Evolutionary conservation across 441 rosid species (phyloP).

Genomic region (Francoa sonchifolia): DNA sequence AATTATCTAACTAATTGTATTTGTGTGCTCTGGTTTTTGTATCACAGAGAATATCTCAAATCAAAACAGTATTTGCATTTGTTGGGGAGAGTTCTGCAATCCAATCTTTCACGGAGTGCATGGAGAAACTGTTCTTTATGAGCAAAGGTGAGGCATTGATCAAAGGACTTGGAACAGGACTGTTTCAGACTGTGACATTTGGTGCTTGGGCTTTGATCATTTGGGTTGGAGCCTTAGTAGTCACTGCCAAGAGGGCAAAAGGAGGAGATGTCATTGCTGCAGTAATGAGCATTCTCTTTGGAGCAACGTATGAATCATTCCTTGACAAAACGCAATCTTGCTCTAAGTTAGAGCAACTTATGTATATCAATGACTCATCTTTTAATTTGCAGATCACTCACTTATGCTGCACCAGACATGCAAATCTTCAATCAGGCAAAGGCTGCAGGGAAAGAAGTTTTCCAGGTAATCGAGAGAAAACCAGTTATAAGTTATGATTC

Average conservation of each 20-base stretch:
- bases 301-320: conserved; percentile 35
- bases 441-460: conserved; percentile 53
- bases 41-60: conserved; percentile 39
- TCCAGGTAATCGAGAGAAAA: conserved; percentile 36
- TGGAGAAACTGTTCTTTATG: conserved; percentile 27
- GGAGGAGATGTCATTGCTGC: conserved; percentile 52
- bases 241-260: conserved; percentile 24
- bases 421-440: conserved; percentile 56
- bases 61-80: conserved; percentile 54
- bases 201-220: conserved; percentile 50
- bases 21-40: not conserved
- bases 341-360: not conserved
- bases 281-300: conserved; percentile 55
- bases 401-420: conserved; percentile 61
- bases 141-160: conserved; percentile 47
- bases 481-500: conserved; percentile 22
- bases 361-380: not conserved
- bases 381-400: conserved; percentile 35
- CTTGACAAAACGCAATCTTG: not conserved
- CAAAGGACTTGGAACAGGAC: conserved; percentile 56
- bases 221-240: conserved; percentile 49
- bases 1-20: not conserved
- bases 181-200: conserved; percentile 47
- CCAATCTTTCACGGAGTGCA: conserved; percentile 31
- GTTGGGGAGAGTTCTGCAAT: conserved; percentile 42